Evolutionary conservation across 495 filamentous ascomycete species (phyloP), one percentile per base, ranked within the genome.

Genomic region (Xylaria grammica): DNA sequence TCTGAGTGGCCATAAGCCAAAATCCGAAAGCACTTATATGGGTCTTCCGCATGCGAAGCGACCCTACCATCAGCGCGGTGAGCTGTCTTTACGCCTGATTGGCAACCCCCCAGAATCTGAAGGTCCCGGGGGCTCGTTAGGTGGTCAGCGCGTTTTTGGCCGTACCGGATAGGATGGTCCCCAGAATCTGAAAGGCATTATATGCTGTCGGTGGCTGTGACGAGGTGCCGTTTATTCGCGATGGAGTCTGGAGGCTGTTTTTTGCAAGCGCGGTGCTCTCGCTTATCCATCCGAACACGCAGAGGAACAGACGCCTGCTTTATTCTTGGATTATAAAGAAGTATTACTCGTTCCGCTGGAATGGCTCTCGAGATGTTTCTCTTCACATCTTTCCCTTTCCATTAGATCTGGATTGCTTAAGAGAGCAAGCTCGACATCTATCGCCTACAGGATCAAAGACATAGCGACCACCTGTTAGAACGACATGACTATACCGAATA

Each of bases 181-280:
- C 15, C 49, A 52, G 49, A 52, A 52, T 52, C 49, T 52, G 49
- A 52, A 52, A 19, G 19, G 27, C 6, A 20, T 46, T 34, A 32
- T n/a, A 52, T 26, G 19, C 5, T 32, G 26, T 4, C 15, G 49
- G 26, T 32, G 45, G 45, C 19, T 22, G 15, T 48, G 15, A 48
- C 3, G 13, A 52, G 11, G 34, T 50, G 24, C 24, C 2, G 1
- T 50, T 29, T 29, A 27, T 8, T 2, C 10, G 48, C 48, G 26
- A 1, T n/a, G 22, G 4, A 22, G 3, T 7, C 20, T 5, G 40
- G 13, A 27, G 48, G 24, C 48, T 36, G 34, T 36, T 6, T 11
- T 36, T 5, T 36, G 11, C 5, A 36, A 50, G 40, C 40, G 40
- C 40, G 40, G 15, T 17, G 32, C 32, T 36, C 32, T 36, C 32